Conservation (phyloP, 2,329 filamentous ascomycete genomes). For the Claviceps sp. region DNA sequence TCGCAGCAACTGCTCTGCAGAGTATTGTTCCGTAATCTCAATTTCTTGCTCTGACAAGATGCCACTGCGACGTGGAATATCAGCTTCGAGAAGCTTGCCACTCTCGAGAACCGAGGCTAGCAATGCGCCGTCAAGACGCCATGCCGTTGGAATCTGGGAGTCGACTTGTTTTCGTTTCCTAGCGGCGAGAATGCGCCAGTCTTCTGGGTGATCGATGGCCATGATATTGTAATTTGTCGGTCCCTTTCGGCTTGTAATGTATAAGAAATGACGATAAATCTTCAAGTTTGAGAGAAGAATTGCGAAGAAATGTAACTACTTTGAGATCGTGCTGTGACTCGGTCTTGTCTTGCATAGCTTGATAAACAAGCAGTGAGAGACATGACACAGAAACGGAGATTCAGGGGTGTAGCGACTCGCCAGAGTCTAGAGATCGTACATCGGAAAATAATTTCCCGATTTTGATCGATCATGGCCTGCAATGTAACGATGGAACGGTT, state of each 20-base stretch:
- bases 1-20: slow-evolving; percentile 22
- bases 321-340: no score
- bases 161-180: slow-evolving; percentile 1
- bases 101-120: neutral
- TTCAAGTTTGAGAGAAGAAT: neutral
- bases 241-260: no score
- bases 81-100: slow-evolving; percentile 1
- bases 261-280: no score
- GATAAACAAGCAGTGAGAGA: no score
- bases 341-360: no score
- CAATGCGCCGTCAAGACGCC: slow-evolving; percentile 2
- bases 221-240: neutral
- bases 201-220: neutral
- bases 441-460: no score
- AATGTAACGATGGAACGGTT: no score
- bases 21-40: slow-evolving; percentile 29
- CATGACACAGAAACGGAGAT: no score
- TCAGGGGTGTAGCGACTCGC: no score
- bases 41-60: slow-evolving; percentile 28
- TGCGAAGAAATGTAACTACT: no score
- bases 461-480: no score
- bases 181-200: neutral
- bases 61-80: slow-evolving; percentile 14
- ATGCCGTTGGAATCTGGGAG: slow-evolving; percentile 2
- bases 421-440: no score